These are phyloP conservation scores for Colletotrichum orchidophilum DNA, from an alignment of 2,329 filamentous ascomycete species.

Conservation along the genomic window DNA sequence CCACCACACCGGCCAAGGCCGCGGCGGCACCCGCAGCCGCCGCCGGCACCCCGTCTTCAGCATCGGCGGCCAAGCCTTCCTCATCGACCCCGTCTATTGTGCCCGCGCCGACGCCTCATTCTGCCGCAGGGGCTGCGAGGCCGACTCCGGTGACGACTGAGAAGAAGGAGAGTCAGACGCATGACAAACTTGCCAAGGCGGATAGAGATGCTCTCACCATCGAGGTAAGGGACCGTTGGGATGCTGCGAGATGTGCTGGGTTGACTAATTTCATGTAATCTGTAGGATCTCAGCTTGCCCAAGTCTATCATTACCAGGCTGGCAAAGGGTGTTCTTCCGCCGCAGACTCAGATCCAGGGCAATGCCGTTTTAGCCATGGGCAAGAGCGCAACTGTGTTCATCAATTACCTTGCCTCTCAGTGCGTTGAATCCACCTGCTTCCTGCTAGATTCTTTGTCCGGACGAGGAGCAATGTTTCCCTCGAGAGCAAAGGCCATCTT, in stretches of 20 bases:
- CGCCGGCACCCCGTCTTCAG: constrained; percentile 31
- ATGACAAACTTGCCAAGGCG: constrained; percentile 40
- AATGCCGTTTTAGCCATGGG: constrained; percentile 82
- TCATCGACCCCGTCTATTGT: constrained; percentile 37
- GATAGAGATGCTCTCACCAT: constrained; percentile 57
- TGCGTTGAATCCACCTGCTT: constrained; percentile 55
- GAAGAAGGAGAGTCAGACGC: constrained; percentile 41
- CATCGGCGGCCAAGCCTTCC: constrained; percentile 34
- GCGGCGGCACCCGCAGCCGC: constrained; percentile 23
- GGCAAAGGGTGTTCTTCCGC: constrained; percentile 81
- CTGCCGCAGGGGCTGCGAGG: constrained; percentile 29
- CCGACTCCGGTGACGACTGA: constrained; percentile 19
- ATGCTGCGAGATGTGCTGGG: not conserved
- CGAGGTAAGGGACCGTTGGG: constrained; percentile 53
- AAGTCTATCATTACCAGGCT: constrained; percentile 84
- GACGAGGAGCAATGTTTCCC: not conserved
- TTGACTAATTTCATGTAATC: not conserved
- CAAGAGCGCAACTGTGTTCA: constrained; percentile 85
- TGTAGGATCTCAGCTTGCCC: constrained; percentile 78
- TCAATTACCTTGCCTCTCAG: constrained; percentile 81
- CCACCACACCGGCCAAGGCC: constrained; percentile 27
- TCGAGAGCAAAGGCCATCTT: not conserved
- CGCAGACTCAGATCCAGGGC: constrained; percentile 85
- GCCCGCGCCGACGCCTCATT: constrained; percentile 8
- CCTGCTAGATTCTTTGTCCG: not conserved